Percentiles rank a stretch among this genome's conserved stretches.
These are phyloP conservation scores for Colletotrichum shisoi DNA, from an alignment of 2,329 filamentous ascomycete genomes.

Conservation along the genomic window DNA sequence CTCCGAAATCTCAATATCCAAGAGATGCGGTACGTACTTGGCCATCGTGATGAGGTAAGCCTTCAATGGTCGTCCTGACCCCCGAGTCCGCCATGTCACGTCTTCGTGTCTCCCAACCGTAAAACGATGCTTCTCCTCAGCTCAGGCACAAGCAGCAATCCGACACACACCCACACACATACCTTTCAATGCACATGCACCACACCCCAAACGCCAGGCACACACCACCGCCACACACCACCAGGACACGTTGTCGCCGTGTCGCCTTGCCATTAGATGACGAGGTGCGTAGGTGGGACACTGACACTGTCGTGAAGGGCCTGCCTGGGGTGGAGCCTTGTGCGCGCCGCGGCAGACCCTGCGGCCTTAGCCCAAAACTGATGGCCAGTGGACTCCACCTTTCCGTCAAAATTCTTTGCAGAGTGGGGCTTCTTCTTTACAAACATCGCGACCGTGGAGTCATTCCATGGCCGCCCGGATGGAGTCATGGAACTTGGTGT, in stretches of 20 bases:
- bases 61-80: background rate
- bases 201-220: background rate
- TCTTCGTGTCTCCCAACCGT: conserved; percentile 8
- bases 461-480: conserved; percentile 22
- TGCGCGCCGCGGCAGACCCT: conserved; percentile 25
- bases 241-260: conserved; percentile 5
- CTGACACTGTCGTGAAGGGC: conserved; percentile 1
- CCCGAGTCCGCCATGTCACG: background rate
- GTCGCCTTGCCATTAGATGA: conserved; percentile 12
- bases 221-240: conserved; percentile 7
- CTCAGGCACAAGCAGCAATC: background rate
- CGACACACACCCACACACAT: background rate
- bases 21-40: conserved; percentile 13
- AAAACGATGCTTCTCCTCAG: background rate
- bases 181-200: background rate
- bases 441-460: conserved; percentile 34
- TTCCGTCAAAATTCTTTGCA: conserved; percentile 39
- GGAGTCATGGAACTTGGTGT: conserved; percentile 23
- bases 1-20: conserved; percentile 16
- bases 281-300: conserved; percentile 3
- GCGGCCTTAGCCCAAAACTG: background rate
- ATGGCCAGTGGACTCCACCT: conserved; percentile 23
- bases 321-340: background rate
- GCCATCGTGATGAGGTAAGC: no score
- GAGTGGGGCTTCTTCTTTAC: conserved; percentile 25